Conservation (phyloP, 2,329 filamentous ascomycete species). For the Xylaria sp. region DNA sequence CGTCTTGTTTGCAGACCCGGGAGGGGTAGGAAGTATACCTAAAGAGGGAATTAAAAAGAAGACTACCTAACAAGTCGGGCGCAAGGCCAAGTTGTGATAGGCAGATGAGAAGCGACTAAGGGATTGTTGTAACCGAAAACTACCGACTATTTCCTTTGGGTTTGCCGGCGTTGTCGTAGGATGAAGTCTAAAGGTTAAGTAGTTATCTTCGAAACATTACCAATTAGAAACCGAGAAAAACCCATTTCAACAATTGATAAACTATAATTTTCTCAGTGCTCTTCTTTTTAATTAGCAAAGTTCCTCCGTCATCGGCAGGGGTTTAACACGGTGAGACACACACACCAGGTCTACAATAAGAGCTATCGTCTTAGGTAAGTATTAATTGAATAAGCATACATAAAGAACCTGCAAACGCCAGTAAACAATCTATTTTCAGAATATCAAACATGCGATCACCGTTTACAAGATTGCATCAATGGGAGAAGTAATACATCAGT, state of each 20-base stretch:
- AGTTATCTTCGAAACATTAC: background rate
- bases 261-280: conserved; percentile 5
- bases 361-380: background rate
- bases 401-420: too few relatives aligned
- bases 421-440: too few relatives aligned
- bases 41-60: conserved; percentile 21
- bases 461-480: too few relatives aligned
- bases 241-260: conserved; percentile 5
- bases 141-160: background rate
- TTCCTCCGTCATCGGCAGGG: conserved; percentile 37
- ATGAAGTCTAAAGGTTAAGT: background rate
- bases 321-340: background rate
- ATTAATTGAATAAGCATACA: too few relatives aligned
- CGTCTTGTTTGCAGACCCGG: conserved; percentile 3
- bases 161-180: background rate
- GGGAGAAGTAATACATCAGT: too few relatives aligned
- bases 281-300: conserved; percentile 14
- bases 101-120: conserved; percentile 31
- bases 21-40: conserved; percentile 32
- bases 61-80: conserved; percentile 7
- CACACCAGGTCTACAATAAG: background rate
- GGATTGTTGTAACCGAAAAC: conserved; percentile 8
- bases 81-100: conserved; percentile 27
- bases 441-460: too few relatives aligned
- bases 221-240: conserved; percentile 26